Base-by-base conservation (phyloP, 164 flowering plant species). In the Nelumbo lutea region DNA sequence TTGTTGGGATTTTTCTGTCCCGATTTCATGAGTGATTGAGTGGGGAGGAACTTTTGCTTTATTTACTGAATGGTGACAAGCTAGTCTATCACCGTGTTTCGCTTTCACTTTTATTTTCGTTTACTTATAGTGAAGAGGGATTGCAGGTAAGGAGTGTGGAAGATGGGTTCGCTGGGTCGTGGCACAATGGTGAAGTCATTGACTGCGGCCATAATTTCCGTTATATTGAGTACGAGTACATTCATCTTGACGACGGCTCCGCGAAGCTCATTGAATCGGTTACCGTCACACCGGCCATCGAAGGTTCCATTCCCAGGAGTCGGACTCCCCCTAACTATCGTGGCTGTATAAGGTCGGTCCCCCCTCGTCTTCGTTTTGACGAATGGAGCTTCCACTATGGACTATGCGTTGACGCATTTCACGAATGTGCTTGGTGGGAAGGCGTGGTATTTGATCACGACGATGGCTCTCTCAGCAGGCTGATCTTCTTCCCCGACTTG, bases 381-480 rank as follows among this genome's bases (percentile, higher is more conserved):
- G 56, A 59, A 39, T 40, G 46, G 46, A 11, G 42, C 27, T 77
- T 95, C 1, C 57, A 55, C 44, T 95, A 86, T 80, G 97, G 94
- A 40, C 71, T 82, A 4, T 94, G 96, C 70, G 97, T 94, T 39
- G 98, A 90, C 81, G 81, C 81, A 2, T 73, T 69, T 45, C 42
- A 75, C 57, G 40, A 77, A 5, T 96, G 86, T 1, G 94, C 87
- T 9, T 95, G 97, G 99, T 95, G 97, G 98, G 97, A 92, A 79
- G 98, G 96, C 6, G 96, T 92, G 50, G 73, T 90, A 42, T 88
- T 92, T 67, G 97, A 89, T 70, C 79, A 70, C 27, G 79, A 82
- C 43, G 85, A 80, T 67, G 85, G 86, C 48, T 70, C 73, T 1
- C 68, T 76, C 40, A 62, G 81, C 53, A 79, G 96, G 75, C 79